Evolutionary conservation across 139 green algal species (phyloP), one percentile per base, ranked within the genome.

Genomic region (Chlamydomonas incerta): DNA sequence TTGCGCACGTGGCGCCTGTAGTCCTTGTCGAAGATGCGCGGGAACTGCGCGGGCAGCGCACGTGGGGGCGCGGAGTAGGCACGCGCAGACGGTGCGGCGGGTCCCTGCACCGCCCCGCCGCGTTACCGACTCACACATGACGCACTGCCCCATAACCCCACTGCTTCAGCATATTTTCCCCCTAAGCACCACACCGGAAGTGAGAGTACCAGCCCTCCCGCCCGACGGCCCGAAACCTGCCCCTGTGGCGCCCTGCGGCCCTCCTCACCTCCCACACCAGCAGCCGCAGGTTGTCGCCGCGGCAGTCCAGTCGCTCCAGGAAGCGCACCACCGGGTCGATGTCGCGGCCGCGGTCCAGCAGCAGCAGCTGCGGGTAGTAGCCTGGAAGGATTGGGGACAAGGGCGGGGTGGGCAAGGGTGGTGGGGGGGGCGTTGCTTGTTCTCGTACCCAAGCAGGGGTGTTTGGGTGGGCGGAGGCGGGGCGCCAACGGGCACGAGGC

Each of bases 361-460:
- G 47, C 81, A 87, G 71, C 71, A 87, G 81, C n/a, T 79, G 72
- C 5, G 81, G 81, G 81, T 87, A 87, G 47, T 82, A 82, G 60
- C 75, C 60, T 72, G 60, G 3, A 50, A 8, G 41, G 13, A 23
- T 2, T 3, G 57, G 23, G n/a, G n/a, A n/a, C n/a, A n/a, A n/a
- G n/a, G 33, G 35, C 0, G 35, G 57, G 74, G 9, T 13, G 3
- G 74, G 57, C 26, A n/a, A 31, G 60, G n/a, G 23, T 23, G n/a
- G 8, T 34, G 47, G 41, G 37, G 29, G 55, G 58, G 26, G 9
- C 2, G 35, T 15, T 11, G 15, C 13, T 11, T 58, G 52, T 15
- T 58, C 52, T 15, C 52, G 52, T 58, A 58, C 52, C 52, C 52
- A 58, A 58, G n/a, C n/a, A n/a, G n/a, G n/a, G n/a, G n/a, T n/a